Evolutionary conservation across 257 asterid genomes (phyloP).

Genomic region (Penstemon newberryi): DNA sequence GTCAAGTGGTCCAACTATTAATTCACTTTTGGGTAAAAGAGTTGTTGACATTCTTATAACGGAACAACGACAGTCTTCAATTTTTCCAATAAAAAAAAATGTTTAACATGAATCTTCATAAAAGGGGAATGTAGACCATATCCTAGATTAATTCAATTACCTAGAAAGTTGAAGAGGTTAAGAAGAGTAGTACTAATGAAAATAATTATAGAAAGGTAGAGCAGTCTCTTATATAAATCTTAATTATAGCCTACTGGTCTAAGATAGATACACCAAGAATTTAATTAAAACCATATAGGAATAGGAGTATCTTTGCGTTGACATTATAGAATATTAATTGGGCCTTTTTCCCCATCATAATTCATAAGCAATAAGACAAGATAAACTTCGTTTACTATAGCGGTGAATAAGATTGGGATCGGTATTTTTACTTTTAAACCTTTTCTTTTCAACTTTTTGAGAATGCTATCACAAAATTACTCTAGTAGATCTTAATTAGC

Average conservation of each 20-base stretch:
- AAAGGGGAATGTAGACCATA: not conserved
- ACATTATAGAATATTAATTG: too few species aligned
- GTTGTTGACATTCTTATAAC: too few species aligned
- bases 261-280: too few species aligned
- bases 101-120: not conserved
- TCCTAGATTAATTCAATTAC: not conserved
- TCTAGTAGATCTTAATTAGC: too few species aligned
- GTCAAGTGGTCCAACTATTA: slow-evolving; percentile 27
- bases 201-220: not conserved
- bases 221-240: not conserved
- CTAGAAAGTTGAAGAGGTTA: not conserved
- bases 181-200: not conserved
- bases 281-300: too few species aligned
- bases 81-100: not conserved
- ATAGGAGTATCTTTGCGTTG: too few species aligned
- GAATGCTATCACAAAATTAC: too few species aligned
- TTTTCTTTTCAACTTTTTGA: not conserved
- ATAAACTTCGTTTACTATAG: not conserved
- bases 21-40: too few species aligned
- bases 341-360: too few species aligned
- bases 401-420: not conserved
- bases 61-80: too few species aligned
- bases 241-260: not conserved
- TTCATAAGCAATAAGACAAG: too few species aligned
- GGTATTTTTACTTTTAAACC: too few species aligned